Evolutionary conservation across 805 yeast species (phyloP).

Genomic region (Yamadazyma scolyti): DNA sequence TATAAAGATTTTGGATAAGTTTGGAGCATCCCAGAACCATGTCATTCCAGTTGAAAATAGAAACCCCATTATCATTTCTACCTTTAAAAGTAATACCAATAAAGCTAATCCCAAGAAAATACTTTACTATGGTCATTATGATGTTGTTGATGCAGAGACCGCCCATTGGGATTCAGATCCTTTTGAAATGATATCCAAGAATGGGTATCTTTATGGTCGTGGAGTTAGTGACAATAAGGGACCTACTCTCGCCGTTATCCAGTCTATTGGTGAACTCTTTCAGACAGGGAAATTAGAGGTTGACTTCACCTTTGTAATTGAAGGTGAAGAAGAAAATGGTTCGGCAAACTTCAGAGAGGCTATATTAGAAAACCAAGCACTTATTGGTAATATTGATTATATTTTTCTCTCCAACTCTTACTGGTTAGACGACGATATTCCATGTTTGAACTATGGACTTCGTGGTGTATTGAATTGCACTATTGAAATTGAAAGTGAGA

Average conservation of each 20-base stretch:
- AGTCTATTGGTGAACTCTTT: constrained; percentile 73
- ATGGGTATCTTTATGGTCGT: constrained; percentile 86
- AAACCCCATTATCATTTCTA: constrained; percentile 82
- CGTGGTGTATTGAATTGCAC: constrained; percentile 85
- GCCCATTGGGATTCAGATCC: constrained; percentile 78
- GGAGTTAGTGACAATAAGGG: constrained; percentile 97
- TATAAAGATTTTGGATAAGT: constrained; percentile 52
- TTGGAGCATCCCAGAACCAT: constrained; percentile 68
- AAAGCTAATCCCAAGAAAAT: constrained; percentile 33
- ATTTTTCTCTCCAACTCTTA: constrained; percentile 84
- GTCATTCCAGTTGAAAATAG: constrained; percentile 72
- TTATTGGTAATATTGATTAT: constrained; percentile 76
- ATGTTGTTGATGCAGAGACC: constrained; percentile 75
- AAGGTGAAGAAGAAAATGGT: constrained; percentile 96
- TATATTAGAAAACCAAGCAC: constrained; percentile 44
- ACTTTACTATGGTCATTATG: constrained; percentile 94
- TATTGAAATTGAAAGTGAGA: constrained; percentile 66
- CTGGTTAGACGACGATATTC: constrained; percentile 87
- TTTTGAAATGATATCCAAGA: constrained; percentile 64
- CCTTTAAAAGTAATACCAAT: constrained; percentile 47
- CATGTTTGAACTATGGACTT: constrained; percentile 91
- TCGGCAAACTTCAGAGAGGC: constrained; percentile 78
- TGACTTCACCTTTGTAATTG: constrained; percentile 80
- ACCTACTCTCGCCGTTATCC: constrained; percentile 81
- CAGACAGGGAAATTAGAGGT: constrained; percentile 49